Evolutionary conservation across 139 green algal genomes (phyloP).

Genomic region (Medakamo hakoo): DNA sequence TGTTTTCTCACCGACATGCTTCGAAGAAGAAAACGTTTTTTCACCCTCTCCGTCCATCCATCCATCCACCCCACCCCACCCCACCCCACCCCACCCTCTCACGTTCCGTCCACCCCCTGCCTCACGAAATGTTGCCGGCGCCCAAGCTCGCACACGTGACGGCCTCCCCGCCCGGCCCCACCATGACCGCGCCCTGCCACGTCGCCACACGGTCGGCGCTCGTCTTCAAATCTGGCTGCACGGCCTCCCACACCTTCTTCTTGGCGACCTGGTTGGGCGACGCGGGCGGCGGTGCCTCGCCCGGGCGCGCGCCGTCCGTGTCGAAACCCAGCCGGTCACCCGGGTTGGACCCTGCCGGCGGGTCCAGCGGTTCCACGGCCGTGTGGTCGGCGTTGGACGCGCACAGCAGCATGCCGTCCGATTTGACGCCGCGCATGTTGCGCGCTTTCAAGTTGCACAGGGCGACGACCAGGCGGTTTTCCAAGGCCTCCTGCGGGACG

Average conservation of each 20-base stretch:
- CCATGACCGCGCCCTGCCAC: not conserved
- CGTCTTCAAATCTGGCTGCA: not conserved
- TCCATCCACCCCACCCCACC: not conserved
- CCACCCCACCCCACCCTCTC: no score
- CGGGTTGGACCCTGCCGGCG: conserved; percentile 47
- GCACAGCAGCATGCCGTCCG: conserved; percentile 77
- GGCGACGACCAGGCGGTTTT: conserved; percentile 60
- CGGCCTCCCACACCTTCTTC: not conserved
- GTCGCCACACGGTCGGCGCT: not conserved
- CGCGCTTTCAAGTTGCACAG: conserved; percentile 88
- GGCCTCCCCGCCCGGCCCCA: not conserved
- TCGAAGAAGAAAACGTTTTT: no score
- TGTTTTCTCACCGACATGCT: no score
- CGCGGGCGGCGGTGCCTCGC: conserved; percentile 13
- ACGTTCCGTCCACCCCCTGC: no score
- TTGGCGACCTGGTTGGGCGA: conserved; percentile 19
- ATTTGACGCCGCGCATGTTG: conserved; percentile 86
- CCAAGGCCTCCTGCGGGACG: conserved; percentile 64
- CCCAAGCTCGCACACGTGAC: not conserved
- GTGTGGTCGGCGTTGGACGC: conserved; percentile 61
- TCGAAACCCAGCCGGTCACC: conserved; percentile 63
- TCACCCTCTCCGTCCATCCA: no score
- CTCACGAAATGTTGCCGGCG: not conserved
- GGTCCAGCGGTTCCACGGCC: conserved; percentile 57
- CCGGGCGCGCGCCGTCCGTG: conserved; percentile 17